These are phyloP conservation scores for Camelina sativa DNA, from an alignment of 345 rosid genomes.

Conservation along the genomic window DNA sequence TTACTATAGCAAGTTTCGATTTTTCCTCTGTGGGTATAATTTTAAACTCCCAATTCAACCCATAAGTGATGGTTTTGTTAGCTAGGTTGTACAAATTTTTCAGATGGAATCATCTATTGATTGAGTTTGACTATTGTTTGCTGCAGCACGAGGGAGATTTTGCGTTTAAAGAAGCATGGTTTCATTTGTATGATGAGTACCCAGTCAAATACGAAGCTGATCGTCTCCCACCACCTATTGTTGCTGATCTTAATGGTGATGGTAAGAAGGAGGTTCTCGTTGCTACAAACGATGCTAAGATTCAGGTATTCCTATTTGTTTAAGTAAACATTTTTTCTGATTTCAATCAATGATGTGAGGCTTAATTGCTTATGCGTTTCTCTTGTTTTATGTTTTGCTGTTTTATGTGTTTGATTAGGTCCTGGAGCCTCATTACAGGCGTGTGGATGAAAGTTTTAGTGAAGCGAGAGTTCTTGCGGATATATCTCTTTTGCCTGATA, in stretches of 20 bases:
- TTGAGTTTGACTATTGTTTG: not conserved
- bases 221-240: constrained; percentile 89
- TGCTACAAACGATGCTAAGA: constrained; percentile 92
- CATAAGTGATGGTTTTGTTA: not conserved
- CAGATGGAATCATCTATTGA: not conserved
- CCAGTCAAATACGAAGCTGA: constrained; percentile 90
- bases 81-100: not conserved
- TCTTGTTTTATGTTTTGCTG: not conserved
- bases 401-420: constrained; percentile 50
- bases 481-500: constrained; percentile 76
- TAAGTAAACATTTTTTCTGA: not conserved
- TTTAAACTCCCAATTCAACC: not conserved
- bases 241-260: constrained; percentile 94
- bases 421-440: constrained; percentile 81
- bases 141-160: constrained; percentile 95
- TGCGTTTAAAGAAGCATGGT: constrained; percentile 95
- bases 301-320: constrained; percentile 57
- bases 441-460: constrained; percentile 89
- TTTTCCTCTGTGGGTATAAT: not conserved
- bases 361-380: not conserved
- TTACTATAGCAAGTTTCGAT: constrained; percentile 11
- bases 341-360: constrained; percentile 2
- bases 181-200: constrained; percentile 76
- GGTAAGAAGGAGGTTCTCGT: constrained; percentile 90
- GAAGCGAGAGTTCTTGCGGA: constrained; percentile 82